Base-by-base conservation (phyloP, 1,284 basidiomycete species). In the Moniliella sp. region DNA sequence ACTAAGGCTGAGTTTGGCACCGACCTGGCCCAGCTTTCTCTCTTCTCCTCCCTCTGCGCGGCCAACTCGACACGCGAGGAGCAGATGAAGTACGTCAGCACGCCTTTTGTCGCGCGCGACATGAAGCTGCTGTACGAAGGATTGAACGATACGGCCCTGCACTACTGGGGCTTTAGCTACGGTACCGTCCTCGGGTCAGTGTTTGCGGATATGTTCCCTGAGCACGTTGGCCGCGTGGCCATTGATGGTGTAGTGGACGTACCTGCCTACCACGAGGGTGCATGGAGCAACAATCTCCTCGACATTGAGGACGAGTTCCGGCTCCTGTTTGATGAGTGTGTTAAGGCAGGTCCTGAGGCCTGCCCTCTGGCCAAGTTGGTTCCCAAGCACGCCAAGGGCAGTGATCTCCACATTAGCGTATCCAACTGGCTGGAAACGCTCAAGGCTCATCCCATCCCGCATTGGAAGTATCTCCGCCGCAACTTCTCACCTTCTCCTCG, bases 161-260 rank as follows among this genome's bases (percentile, higher is more conserved):
- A 43, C 35, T 48, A 43, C 29, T 43, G 40, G 40, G 45, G 47
- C 18, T 42, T 50, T 36, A 37, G 34, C 33, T 48, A 48, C 28
- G 45, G 47, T n/a, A 45, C 45, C 18, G 45, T 41, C 7, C 37
- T 50, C 12, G 45, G 47, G 14, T 37, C 36, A n/a, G 34, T 33
- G 2, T 50, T 39, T 15, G 39, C 41, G 27, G 45, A 40, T 17
- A 46, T 46, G 40, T 46, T 46, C 18, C 47, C 47, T 8, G 21
- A 48, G 5, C 40, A 48, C 15, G 39, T 45, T 23, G 33, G 40
- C 15, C 40, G 43, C 4, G 19, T 50, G 16, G 36, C 36, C 28
- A 40, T 50, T 17, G 47, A 50, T 18, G 45, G 45, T 18, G 45
- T 47, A 11, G 41, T 50, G 14, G 41, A 50, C 23, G 45, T 43